Percentiles rank a stretch among this genome's conserved stretches.
Evolutionary conservation across 148 eudicot genomes (phyloP).

Genomic region (Vaccinium corymbosum): DNA sequence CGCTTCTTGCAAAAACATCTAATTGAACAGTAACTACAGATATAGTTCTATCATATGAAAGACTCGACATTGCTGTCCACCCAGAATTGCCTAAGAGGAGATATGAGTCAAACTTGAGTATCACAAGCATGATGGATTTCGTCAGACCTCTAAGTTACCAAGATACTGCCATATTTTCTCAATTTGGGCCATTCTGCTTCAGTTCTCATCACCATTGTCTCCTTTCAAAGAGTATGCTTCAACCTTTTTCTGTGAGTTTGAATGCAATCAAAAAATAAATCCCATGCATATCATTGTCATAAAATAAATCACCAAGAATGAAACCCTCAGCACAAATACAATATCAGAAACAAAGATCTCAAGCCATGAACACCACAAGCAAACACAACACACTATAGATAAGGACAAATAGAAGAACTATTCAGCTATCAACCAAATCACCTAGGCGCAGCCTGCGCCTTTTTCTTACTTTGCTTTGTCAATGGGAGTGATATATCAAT

Average conservation of each 20-base stretch:
- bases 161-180: background rate
- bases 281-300: background rate
- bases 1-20: background rate
- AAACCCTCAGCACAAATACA: background rate
- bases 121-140: background rate
- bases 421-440: slow-evolving; percentile 17
- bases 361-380: slow-evolving; percentile 7
- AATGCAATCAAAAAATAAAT: background rate
- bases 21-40: no score
- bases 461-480: slow-evolving; percentile 53
- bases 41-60: no score
- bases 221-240: background rate
- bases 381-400: slow-evolving; percentile 17
- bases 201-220: background rate
- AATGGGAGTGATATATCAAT: slow-evolving; percentile 57
- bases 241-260: background rate
- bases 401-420: slow-evolving; percentile 8
- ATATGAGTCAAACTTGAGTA: no score
- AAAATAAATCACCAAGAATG: background rate
- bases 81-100: background rate
- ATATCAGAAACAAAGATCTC: background rate
- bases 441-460: slow-evolving; percentile 35
- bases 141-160: background rate
- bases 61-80: background rate
- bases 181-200: background rate